phyloP scores from a whole-genome alignment of 2,329 filamentous ascomycete species.

The Fusarium concolor region DNA sequence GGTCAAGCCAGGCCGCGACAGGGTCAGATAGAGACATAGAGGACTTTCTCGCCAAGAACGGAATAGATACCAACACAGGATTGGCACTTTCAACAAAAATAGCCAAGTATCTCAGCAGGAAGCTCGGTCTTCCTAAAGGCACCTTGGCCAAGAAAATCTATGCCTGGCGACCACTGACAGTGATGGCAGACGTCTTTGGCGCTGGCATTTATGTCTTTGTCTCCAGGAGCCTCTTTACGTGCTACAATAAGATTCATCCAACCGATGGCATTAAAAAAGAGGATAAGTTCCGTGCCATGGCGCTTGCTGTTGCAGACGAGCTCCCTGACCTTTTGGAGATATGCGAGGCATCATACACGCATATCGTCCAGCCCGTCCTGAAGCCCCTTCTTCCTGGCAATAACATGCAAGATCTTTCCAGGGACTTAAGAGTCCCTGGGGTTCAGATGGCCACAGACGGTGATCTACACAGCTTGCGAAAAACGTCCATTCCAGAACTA shows the following conservation, averaged over 20 bases:
- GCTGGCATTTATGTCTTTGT: neutral
- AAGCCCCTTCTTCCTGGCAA: conserved; percentile 2
- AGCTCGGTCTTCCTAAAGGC: conserved; percentile 1
- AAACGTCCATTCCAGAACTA: neutral
- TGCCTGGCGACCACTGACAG: conserved; percentile 1
- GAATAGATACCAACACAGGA: neutral
- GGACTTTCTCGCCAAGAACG: neutral
- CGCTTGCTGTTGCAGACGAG: neutral
- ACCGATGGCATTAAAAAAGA: neutral
- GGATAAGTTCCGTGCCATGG: neutral
- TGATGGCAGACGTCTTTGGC: conserved; percentile 6
- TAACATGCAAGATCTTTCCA: conserved; percentile 1
- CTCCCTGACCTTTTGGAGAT: neutral
- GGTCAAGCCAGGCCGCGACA: neutral
- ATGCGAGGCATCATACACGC: neutral
- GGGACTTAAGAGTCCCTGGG: neutral
- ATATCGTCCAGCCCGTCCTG: neutral
- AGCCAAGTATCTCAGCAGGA: conserved; percentile 2
- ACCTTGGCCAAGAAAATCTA: conserved; percentile 7
- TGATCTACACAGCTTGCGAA: neutral
- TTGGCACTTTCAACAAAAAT: neutral
- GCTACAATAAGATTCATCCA: neutral
- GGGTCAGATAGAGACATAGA: neutral
- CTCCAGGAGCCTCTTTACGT: neutral
- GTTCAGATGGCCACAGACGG: conserved; percentile 4